Base-by-base conservation (phyloP, 805 yeast genomes). In the Zygosaccharomyces rouxii region DNA sequence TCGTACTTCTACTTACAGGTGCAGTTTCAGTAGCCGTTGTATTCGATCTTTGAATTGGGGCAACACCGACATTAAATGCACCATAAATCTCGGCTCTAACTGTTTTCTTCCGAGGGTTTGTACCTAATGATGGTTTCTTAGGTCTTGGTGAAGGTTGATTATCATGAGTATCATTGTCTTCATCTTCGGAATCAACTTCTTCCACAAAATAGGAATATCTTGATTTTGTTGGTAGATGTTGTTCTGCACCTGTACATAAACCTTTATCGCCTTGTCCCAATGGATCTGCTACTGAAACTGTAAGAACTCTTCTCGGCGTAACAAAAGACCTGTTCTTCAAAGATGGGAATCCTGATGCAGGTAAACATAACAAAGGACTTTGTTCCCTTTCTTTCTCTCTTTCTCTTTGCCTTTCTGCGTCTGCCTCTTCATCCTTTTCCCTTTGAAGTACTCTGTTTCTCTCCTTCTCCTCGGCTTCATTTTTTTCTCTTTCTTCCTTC, bases 201-300 rank as follows among this genome's bases (percentile, higher is more conserved):
- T 64, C 69, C 3, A 58, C 69, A n/a, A 66, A 47, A 40, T 66
- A 66, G 1, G 70, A 66, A 42, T 59, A 66, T 26, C 70, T 55
- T 14, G 59, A 54, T 22, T 55, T 55, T 7, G 56, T 46, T 0
- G 66, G 54, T 18, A 56, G 53, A 50, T 64, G 66, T 29, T 63
- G 61, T 47, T 64, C 63, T 1, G 60, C 66, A n/a, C 52, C 55
- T 11, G 61, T 51, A 28, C 55, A 54, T 13, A 55, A 43, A 9
- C 50, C 38, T 30, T 55, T 50, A 29, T 56, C 61, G 35, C 49
- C 57, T 38, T 44, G 47, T 5, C 43, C 53, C 21, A 46, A 23
- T 6, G 40, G 37, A 21, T 39, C 47, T 16, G 25, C 38, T 10
- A 42, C 26, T 13, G 44, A 47, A 22, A 37, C 23, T 19, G 46